Conservation (phyloP, 1,284 basidiomycete species). For the Porogramme epimiltina region DNA sequence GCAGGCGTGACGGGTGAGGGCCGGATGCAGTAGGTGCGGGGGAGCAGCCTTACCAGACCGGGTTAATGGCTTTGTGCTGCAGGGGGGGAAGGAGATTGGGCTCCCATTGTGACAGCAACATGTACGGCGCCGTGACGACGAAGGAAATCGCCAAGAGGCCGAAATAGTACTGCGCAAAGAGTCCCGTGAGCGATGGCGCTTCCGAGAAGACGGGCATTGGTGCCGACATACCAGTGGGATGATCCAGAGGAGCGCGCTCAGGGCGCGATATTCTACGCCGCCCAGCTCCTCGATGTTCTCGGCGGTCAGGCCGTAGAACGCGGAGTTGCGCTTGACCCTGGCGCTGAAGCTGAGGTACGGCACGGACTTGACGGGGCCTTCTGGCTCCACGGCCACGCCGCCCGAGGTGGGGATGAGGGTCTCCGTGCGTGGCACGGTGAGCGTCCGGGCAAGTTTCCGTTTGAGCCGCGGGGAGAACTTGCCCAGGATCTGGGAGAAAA, state of each 20-base stretch:
- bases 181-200: not conserved
- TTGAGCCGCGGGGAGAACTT: slow-evolving; percentile 61
- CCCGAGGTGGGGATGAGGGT: slow-evolving; percentile 53
- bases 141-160: slow-evolving; percentile 68
- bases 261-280: slow-evolving; percentile 92
- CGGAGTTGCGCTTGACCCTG: slow-evolving; percentile 84
- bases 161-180: slow-evolving; percentile 40
- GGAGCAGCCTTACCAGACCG: slow-evolving; percentile 39
- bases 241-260: slow-evolving; percentile 74
- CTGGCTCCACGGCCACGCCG: slow-evolving; percentile 19
- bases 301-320: slow-evolving; percentile 79
- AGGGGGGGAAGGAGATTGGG: slow-evolving; percentile 28
- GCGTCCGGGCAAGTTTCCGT: slow-evolving; percentile 54
- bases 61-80: slow-evolving; percentile 40
- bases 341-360: slow-evolving; percentile 89
- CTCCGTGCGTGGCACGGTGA: slow-evolving; percentile 75
- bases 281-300: slow-evolving; percentile 92
- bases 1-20: not conserved
- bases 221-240: slow-evolving; percentile 29
- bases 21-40: not conserved
- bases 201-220: too few species aligned
- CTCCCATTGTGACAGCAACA: slow-evolving; percentile 37
- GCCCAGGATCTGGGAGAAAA: slow-evolving; percentile 51
- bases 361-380: slow-evolving; percentile 53
- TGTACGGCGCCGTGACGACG: slow-evolving; percentile 55